Base-by-base conservation (phyloP, 2,329 filamentous ascomycete genomes). In the Rachicladosporium sp. region DNA sequence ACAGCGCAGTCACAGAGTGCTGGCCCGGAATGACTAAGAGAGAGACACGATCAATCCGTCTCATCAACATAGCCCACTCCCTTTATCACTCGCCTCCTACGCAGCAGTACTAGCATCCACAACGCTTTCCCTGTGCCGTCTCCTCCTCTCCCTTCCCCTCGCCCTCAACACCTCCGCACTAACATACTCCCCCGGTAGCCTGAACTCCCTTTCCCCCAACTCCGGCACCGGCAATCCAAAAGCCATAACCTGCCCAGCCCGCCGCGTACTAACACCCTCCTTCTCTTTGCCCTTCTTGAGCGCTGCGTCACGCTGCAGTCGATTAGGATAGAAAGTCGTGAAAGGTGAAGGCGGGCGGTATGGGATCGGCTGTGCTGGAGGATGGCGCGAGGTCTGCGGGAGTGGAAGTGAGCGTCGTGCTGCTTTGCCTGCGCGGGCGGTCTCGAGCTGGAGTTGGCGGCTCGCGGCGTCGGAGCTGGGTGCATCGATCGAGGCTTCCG, bases 141-240 rank as follows among this genome's bases (percentile, higher is more conserved):
- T 66, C 46, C 81, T 68, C 56, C 76, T 72, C 55, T 74, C 75
- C 45, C 81, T 64, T 29, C 76, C 80, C 44, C 73, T 74, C 10
- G 70, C 66, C 51, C 70, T 72, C 45, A 70, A 44, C 10, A 59
- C 59, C 40, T 66, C 63, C 11, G 54, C 56, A 19, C 58, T 80
- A 58, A 57, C 61, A 44, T 73, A 75, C 30, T 81, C 80, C 5
- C 73, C 67, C 0, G 88, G 84, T 37, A 94, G 64, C 42, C 75
- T 69, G 56, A 95, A 96, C 32, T 93, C 83, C 27, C 57, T 57
- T 55, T 83, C 74, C 4, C 66, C 58, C 42, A 81, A 66, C 10
- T 93, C 84, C 1, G 88, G 88, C 12, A 96, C 62, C 0, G 82
- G 73, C 19, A 80, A 74, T 1, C 89, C 89, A 72, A 91, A 96